Evolutionary conservation across 495 filamentous ascomycete genomes (phyloP).

Genomic region (Aspergillus cavernicola): DNA sequence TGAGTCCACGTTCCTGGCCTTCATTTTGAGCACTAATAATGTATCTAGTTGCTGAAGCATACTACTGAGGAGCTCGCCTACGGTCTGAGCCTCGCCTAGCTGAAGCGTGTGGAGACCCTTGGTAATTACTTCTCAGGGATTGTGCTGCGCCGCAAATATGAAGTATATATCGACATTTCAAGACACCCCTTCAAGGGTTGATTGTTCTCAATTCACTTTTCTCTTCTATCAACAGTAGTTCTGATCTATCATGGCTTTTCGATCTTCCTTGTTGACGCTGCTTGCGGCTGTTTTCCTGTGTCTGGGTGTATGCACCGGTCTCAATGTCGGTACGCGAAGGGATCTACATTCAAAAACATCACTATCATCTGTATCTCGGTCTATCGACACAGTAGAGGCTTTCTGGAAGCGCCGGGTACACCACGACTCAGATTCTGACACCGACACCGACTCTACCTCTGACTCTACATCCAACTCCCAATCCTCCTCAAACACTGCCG

Average conservation of each 20-base stretch:
- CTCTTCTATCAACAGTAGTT: not conserved
- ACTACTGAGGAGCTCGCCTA: no score
- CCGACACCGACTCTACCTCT: not conserved
- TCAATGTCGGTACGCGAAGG: not conserved
- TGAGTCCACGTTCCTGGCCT: no score
- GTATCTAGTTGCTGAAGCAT: no score
- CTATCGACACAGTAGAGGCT: not conserved
- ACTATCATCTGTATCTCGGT: not conserved
- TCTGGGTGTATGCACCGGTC: not conserved
- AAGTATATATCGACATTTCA: no score
- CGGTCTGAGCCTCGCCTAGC: no score
- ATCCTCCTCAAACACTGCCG: not conserved
- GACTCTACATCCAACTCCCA: not conserved
- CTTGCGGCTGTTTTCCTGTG: not conserved
- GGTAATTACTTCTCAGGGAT: no score
- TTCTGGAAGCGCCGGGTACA: not conserved
- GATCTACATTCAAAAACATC: not conserved
- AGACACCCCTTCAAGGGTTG: no score
- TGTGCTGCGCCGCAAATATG: no score
- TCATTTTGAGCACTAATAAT: no score
- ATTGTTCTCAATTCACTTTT: no score
- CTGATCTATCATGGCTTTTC: not conserved
- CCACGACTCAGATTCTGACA: not conserved
- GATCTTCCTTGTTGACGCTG: not conserved
- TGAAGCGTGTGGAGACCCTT: no score